Evolutionary conservation across 1,139 yeast genomes (phyloP).

Genomic region (Geotrichum phurueaensis): DNA sequence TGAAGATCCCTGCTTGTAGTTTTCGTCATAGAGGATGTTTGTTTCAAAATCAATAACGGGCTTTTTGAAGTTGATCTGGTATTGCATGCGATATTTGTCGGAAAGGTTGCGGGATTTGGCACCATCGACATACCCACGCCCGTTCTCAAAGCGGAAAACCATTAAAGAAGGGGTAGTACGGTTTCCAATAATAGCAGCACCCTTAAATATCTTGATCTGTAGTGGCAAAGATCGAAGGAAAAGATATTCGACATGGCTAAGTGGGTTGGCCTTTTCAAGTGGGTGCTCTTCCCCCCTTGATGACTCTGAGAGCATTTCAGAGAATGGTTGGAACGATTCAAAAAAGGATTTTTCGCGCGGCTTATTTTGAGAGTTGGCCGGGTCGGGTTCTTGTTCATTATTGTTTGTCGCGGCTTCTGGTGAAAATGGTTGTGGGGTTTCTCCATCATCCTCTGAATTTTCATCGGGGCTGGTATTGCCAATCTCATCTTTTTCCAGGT

Average conservation of each 20-base stretch:
- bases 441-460: not conserved
- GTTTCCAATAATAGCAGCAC: conserved; percentile 77
- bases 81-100: conserved; percentile 51
- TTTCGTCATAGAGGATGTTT: conserved; percentile 50
- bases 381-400: not conserved
- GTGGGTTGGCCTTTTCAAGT: not conserved
- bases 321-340: conserved; percentile 11
- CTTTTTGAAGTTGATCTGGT: conserved; percentile 43
- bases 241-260: conserved; percentile 18
- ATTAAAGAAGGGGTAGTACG: conserved; percentile 66
- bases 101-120: conserved; percentile 43
- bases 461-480: not conserved
- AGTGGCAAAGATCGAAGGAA: conserved; percentile 52
- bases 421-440: not conserved
- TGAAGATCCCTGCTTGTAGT: not conserved
- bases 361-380: not conserved
- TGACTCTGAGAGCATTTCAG: conserved; percentile 2
- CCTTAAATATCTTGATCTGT: conserved; percentile 52
- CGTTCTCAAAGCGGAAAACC: conserved; percentile 53
- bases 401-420: not conserved
- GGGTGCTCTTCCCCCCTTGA: not conserved
- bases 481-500: conserved; percentile 21
- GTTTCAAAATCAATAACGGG: conserved; percentile 60
- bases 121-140: conserved; percentile 58
- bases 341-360: conserved; percentile 2